These are phyloP conservation scores for Hysterium pulicare DNA, from an alignment of 2,329 filamentous ascomycete genomes.

Conservation along the genomic window DNA sequence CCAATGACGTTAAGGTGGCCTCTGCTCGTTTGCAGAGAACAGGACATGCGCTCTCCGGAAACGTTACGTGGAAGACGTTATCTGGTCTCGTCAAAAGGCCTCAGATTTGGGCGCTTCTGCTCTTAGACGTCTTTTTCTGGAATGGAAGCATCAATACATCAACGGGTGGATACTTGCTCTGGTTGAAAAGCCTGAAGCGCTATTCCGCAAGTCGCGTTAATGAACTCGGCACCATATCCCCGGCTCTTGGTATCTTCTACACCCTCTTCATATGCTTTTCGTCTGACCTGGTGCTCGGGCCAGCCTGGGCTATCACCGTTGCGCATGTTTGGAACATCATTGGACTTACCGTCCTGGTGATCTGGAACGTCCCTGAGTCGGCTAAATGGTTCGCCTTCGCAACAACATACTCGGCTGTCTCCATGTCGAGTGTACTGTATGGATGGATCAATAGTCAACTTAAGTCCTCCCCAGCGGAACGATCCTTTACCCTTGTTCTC, in stretches of 20 bases:
- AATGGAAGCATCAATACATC: conserved; percentile 48
- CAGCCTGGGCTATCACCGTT: conserved; percentile 54
- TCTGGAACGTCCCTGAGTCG: conserved; percentile 56
- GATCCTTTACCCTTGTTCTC: conserved; percentile 50
- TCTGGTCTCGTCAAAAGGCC: conserved; percentile 32
- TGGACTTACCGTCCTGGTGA: conserved; percentile 51
- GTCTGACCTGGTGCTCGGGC: conserved; percentile 53
- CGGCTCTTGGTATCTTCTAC: conserved; percentile 57
- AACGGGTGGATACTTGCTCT: conserved; percentile 53
- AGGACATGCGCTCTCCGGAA: conserved; percentile 35
- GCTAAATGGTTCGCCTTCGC: conserved; percentile 55
- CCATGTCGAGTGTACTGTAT: conserved; percentile 55
- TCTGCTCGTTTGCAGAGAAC: conserved; percentile 44
- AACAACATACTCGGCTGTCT: conserved; percentile 48
- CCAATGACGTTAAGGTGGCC: conserved; percentile 48
- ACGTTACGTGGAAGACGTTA: conserved; percentile 18
- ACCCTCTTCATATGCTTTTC: conserved; percentile 53
- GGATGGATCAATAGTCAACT: conserved; percentile 56
- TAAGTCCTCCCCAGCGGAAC: conserved; percentile 44
- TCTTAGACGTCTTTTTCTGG: conserved; percentile 57
- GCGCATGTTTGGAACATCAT: conserved; percentile 51
- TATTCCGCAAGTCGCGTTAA: conserved; percentile 50
- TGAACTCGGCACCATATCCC: conserved; percentile 51
- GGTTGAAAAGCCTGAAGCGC: conserved; percentile 55
- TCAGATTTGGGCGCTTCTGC: conserved; percentile 51